Evolutionary conservation across 192 early-diverging fungal species (phyloP).

Genomic region (Piromyces sp.): DNA sequence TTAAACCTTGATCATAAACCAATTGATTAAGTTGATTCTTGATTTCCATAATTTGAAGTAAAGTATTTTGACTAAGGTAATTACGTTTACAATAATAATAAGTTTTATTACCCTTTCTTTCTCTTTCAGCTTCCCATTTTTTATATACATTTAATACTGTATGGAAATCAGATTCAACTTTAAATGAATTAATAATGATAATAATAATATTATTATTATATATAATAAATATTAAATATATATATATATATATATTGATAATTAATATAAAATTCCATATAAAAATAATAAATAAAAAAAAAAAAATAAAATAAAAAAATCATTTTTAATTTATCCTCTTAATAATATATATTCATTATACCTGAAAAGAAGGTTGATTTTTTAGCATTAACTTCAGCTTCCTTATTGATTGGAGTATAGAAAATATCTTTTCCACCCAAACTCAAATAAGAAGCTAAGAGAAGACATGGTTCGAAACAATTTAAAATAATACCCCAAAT

Average conservation of each 20-base stretch:
- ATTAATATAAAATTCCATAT: too few species aligned
- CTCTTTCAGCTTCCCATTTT: background rate
- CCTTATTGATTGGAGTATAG: background rate
- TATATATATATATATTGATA: too few species aligned
- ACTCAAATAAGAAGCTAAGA: background rate
- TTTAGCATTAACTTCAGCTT: background rate
- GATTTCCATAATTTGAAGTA: background rate
- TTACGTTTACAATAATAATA: background rate
- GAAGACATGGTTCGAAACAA: background rate
- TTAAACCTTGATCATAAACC: background rate
- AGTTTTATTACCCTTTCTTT: background rate
- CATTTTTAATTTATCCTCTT: too few species aligned
- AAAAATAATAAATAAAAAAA: too few species aligned
- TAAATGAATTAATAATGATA: too few species aligned
- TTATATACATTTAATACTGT: background rate
- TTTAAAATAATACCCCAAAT: background rate
- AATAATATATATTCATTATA: too few species aligned
- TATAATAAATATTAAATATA: too few species aligned
- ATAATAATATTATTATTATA: too few species aligned
- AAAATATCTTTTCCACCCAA: background rate
- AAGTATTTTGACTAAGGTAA: background rate
- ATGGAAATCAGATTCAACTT: background rate
- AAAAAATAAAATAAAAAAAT: too few species aligned
- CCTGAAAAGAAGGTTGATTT: background rate
- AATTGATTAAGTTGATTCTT: background rate